Conservation (phyloP, 148 eudicot species). For the Rhododendron molle region DNA sequence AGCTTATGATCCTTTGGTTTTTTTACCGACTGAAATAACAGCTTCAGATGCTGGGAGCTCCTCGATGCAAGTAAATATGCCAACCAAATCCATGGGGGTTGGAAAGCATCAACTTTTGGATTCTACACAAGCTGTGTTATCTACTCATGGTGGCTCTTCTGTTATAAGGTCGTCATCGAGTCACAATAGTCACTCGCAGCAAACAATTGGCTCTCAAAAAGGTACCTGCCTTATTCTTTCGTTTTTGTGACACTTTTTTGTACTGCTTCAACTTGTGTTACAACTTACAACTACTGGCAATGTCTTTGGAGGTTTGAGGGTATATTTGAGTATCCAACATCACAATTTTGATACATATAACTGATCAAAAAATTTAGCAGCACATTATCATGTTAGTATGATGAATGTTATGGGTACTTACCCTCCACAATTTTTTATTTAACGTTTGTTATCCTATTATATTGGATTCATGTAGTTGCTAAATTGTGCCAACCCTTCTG, state of each 20-base stretch:
- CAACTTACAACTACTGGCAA: background rate
- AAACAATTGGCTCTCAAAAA: slow-evolving; percentile 57
- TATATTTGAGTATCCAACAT: background rate
- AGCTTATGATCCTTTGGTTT: slow-evolving; percentile 11
- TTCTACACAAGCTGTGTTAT: slow-evolving; percentile 23
- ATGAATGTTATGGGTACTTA: background rate
- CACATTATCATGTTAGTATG: background rate
- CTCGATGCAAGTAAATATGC: slow-evolving; percentile 32
- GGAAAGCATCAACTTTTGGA: slow-evolving; percentile 50
- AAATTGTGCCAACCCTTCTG: background rate
- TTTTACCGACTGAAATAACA: slow-evolving; percentile 15
- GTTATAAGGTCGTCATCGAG: slow-evolving; percentile 57
- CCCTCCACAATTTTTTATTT: background rate
- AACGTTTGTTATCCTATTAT: background rate
- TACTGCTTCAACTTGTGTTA: background rate
- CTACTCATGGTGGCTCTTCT: slow-evolving; percentile 40
- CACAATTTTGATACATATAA: background rate
- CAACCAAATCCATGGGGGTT: slow-evolving; percentile 36
- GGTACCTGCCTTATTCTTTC: slow-evolving; percentile 27
- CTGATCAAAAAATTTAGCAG: background rate
- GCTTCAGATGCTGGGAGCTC: slow-evolving; percentile 30
- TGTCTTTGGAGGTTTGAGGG: background rate
- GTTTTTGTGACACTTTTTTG: background rate
- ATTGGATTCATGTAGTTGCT: background rate
- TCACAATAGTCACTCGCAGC: slow-evolving; percentile 49